Conservation (phyloP, 768 basidiomycete genomes). For the Phylloporus arenicola region DNA sequence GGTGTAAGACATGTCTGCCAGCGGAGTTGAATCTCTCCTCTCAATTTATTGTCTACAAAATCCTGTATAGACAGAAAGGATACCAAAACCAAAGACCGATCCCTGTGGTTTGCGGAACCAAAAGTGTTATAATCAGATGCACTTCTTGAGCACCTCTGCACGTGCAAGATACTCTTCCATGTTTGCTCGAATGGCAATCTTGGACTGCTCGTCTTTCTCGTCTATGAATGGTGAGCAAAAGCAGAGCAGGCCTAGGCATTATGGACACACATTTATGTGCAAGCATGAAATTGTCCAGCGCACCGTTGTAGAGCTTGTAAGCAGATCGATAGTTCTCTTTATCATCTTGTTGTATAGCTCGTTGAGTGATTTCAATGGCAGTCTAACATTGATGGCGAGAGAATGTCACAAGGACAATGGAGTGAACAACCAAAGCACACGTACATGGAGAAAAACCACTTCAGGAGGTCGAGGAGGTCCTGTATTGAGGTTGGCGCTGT, state of each 20-base stretch:
- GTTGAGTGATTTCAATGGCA: conserved; percentile 84
- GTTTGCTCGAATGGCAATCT: conserved; percentile 74
- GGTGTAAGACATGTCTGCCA: not conserved
- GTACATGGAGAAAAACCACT: conserved; percentile 13
- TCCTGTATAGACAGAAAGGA: not conserved
- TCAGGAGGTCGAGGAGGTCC: conserved; percentile 13
- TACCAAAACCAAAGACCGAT: not conserved
- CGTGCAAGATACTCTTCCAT: conserved; percentile 85
- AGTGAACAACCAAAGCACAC: not conserved
- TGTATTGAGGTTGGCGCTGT: not conserved
- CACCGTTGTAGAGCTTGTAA: conserved; percentile 87
- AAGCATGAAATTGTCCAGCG: conserved; percentile 96
- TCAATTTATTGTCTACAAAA: too few species aligned
- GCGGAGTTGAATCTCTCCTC: too few species aligned
- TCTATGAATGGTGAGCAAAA: conserved; percentile 22
- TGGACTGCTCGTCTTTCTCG: conserved; percentile 90
- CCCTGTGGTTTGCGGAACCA: too few species aligned
- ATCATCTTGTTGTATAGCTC: conserved; percentile 83
- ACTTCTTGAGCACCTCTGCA: conserved; percentile 84
- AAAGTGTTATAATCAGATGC: not conserved
- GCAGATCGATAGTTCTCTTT: conserved; percentile 89
- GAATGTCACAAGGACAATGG: not conserved
- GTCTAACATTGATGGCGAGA: conserved; percentile 33
- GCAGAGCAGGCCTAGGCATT: not conserved
- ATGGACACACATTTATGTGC: conserved; percentile 69